Percentiles rank a stretch among this genome's conserved stretches.
These are phyloP conservation scores for Vicia faba DNA, from an alignment of 306 rosid species.

Conservation along the genomic window DNA sequence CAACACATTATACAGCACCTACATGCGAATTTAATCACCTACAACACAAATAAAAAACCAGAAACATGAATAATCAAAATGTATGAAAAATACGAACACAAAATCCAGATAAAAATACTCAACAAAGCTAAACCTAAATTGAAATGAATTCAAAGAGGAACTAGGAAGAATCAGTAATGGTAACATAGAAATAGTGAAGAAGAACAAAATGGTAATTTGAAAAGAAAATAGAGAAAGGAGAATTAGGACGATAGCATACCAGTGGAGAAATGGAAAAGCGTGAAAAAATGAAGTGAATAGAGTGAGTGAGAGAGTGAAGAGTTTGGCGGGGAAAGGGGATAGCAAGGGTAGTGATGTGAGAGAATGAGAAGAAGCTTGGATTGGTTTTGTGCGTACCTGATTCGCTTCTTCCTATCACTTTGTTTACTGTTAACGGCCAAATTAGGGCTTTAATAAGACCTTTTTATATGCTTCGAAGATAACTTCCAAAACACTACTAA, in stretches of 20 bases:
- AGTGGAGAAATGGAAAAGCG: slow-evolving; percentile 1
- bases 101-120: slow-evolving; percentile 11
- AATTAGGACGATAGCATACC: slow-evolving; percentile 22
- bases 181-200: not conserved
- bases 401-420: not conserved
- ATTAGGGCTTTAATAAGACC: too few relatives aligned
- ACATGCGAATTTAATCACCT: slow-evolving; percentile 32
- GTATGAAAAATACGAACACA: slow-evolving; percentile 15
- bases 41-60: slow-evolving; percentile 11
- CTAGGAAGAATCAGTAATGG: not conserved
- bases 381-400: slow-evolving; percentile 55
- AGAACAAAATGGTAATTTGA: not conserved
- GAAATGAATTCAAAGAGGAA: slow-evolving; percentile 16
- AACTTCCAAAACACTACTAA: too few relatives aligned
- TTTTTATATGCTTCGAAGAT: too few relatives aligned
- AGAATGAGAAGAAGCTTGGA: slow-evolving; percentile 43
- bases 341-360: slow-evolving; percentile 16
- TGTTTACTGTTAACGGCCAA: not conserved
- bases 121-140: not conserved
- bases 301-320: slow-evolving; percentile 5
- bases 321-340: slow-evolving; percentile 34
- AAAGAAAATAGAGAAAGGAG: not conserved
- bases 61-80: slow-evolving; percentile 34
- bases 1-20: slow-evolving; percentile 50
- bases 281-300: not conserved